phyloP scores from a whole-genome alignment of 1,284 basidiomycete genomes.

The Tylopilus orsonianus region DNA sequence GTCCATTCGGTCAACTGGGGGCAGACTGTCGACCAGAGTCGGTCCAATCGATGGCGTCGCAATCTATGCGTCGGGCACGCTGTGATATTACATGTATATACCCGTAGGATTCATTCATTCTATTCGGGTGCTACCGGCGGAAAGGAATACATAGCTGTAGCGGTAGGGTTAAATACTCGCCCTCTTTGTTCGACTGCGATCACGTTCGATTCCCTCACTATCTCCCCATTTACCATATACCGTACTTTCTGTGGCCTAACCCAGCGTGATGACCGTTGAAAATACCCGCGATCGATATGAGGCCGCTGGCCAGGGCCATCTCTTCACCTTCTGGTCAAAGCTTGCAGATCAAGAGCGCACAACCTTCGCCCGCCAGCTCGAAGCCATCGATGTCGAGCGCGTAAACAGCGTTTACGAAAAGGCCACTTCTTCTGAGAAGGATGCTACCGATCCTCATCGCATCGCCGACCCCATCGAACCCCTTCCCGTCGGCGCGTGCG shows the following conservation, averaged over 20 bases:
- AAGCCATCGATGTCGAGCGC: conserved; percentile 82
- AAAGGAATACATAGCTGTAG: conserved; percentile 5
- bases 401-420: conserved; percentile 88
- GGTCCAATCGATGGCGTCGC: no score
- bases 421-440: conserved; percentile 71
- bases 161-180: conserved; percentile 23
- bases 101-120: neutral
- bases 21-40: no score
- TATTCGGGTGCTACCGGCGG: conserved; percentile 30
- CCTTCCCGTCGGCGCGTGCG: conserved; percentile 74
- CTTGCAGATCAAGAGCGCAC: conserved; percentile 69
- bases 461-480: conserved; percentile 65
- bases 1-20: no score
- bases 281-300: conserved; percentile 63
- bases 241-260: conserved; percentile 14
- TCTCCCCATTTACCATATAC: conserved; percentile 12
- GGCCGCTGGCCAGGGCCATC: conserved; percentile 83
- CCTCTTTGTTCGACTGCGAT: neutral
- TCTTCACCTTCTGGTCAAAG: conserved; percentile 84
- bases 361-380: conserved; percentile 73
- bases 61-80: neutral
- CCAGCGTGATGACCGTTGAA: conserved; percentile 45
- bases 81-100: conserved; percentile 7
- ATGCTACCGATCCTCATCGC: conserved; percentile 42
- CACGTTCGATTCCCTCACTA: neutral